phyloP scores from a whole-genome alignment of 495 filamentous ascomycete species.

The Penicillium pulvis region DNA sequence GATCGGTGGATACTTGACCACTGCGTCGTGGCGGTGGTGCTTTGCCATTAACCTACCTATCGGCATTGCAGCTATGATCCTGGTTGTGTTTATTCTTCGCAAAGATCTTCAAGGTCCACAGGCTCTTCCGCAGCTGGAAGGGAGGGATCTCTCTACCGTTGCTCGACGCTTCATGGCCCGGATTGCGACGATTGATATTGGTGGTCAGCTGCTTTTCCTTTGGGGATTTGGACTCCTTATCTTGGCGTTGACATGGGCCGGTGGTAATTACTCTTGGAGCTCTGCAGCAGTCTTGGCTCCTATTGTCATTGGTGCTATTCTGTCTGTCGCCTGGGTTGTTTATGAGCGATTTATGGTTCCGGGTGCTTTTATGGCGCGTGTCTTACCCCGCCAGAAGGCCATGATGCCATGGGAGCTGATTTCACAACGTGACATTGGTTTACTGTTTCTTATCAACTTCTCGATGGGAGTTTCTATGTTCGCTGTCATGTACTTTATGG shows the following conservation, averaged over 20 bases:
- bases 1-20: conserved; percentile 43
- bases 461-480: conserved; percentile 50
- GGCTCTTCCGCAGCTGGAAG: conserved; percentile 22
- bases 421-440: conserved; percentile 48
- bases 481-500: conserved; percentile 62
- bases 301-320: conserved; percentile 49
- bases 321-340: conserved; percentile 48
- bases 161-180: conserved; percentile 29
- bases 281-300: conserved; percentile 53
- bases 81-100: conserved; percentile 33
- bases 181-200: conserved; percentile 55
- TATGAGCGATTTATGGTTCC: conserved; percentile 60
- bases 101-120: conserved; percentile 34
- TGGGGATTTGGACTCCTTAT: conserved; percentile 60
- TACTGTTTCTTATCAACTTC: conserved; percentile 57
- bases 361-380: conserved; percentile 37
- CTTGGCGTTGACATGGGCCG: conserved; percentile 61
- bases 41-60: conserved; percentile 50
- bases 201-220: conserved; percentile 59
- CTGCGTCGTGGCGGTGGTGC: conserved; percentile 58
- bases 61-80: conserved; percentile 30
- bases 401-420: conserved; percentile 61
- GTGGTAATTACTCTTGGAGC: conserved; percentile 56
- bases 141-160: neutral
- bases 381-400: conserved; percentile 50